Percentiles rank a stretch among this genome's conserved stretches.
These are phyloP conservation scores for Fusarium penzigii DNA, from an alignment of 2,329 filamentous ascomycete genomes.

Conservation along the genomic window DNA sequence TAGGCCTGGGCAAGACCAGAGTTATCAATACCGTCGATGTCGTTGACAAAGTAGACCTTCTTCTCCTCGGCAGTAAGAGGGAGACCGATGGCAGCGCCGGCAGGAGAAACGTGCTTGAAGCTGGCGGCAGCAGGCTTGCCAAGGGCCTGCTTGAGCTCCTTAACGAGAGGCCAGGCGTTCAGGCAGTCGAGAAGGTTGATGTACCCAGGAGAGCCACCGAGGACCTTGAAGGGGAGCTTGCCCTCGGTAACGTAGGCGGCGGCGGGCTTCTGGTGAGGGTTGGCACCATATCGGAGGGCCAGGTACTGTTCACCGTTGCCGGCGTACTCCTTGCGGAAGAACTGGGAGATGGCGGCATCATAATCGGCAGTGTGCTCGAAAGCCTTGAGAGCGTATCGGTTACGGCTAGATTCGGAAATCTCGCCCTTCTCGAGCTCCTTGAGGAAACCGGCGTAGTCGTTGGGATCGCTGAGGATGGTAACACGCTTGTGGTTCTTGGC, in stretches of 20 bases:
- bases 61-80: conserved; percentile 84
- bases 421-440: conserved; percentile 86
- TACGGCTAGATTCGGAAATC: conserved; percentile 81
- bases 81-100: conserved; percentile 90
- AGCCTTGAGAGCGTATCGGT: conserved; percentile 91
- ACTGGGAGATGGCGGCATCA: conserved; percentile 89
- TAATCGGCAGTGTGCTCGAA: conserved; percentile 99
- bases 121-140: conserved; percentile 89
- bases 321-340: conserved; percentile 97
- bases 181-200: conserved; percentile 96
- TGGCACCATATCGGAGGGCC: conserved; percentile 89
- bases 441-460: conserved; percentile 92
- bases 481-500: conserved; percentile 98
- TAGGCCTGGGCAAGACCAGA: conserved; percentile 92
- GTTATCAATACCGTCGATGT: conserved; percentile 84
- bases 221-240: conserved; percentile 89
- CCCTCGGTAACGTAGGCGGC: conserved; percentile 75
- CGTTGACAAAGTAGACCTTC: conserved; percentile 98
- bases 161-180: conserved; percentile 95
- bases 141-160: conserved; percentile 89
- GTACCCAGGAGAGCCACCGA: conserved; percentile 87
- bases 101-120: conserved; percentile 99
- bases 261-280: conserved; percentile 97
- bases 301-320: conserved; percentile 80
- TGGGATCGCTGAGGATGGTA: conserved; percentile 91